Conservation (phyloP, 306 rosid species). For the Quercus wislizeni region DNA sequence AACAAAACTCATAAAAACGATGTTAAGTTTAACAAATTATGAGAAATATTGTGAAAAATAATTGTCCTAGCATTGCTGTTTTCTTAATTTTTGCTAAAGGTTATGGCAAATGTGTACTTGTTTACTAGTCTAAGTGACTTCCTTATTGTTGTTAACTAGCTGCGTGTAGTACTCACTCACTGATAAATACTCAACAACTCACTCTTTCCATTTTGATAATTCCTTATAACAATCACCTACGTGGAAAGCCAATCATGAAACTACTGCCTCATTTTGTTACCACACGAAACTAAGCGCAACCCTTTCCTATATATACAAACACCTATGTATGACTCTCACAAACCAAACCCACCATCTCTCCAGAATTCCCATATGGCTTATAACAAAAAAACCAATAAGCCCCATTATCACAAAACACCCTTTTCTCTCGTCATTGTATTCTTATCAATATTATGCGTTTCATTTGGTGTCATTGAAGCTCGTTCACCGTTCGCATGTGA, state of each 20-base stretch:
- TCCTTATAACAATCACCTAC: conserved; percentile 21
- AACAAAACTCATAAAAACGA: neutral
- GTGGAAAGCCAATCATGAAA: conserved; percentile 65
- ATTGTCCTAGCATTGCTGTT: neutral
- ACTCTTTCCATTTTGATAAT: neutral
- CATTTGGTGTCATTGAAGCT: conserved; percentile 12
- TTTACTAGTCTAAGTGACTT: neutral
- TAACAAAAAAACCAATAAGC: neutral
- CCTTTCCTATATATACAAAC: neutral
- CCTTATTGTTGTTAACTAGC: conserved; percentile 16
- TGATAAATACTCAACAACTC: conserved; percentile 18
- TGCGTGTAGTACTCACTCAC: conserved; percentile 44
- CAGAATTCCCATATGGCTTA: neutral
- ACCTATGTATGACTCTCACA: neutral
- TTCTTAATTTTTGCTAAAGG: neutral
- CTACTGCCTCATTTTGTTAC: conserved; percentile 1
- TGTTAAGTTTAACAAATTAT: too few species aligned
- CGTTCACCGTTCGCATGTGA: conserved; percentile 78
- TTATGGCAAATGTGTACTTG: conserved; percentile 3
- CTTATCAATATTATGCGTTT: neutral
- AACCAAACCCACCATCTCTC: conserved; percentile 1
- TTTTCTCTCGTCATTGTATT: neutral
- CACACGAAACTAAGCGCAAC: conserved; percentile 20
- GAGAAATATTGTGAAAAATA: neutral
- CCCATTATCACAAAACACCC: neutral